Base-by-base conservation (phyloP, 805 yeast genomes). In the Sungouiella blattae region DNA sequence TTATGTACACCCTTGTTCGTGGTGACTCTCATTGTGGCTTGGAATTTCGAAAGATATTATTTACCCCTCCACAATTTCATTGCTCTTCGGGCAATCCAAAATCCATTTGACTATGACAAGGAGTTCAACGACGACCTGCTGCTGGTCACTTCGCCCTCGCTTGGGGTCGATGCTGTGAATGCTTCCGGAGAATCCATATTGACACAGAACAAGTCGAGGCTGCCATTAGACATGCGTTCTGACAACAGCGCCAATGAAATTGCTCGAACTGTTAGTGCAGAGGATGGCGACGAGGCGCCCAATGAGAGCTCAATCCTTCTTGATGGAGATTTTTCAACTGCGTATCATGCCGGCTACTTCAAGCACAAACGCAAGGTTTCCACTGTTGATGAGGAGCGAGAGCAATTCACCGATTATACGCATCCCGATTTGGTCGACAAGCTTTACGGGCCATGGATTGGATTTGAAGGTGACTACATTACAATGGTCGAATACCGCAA, bases 351-450 rank as follows among this genome's bases (percentile, higher is more conserved):
- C 4, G 17, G 17, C 11, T 32, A 32, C 14, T 33, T 34, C 9
- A 40, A 18, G 9, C 50, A 44, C 26, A 34, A 58, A 30, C 60
- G 78, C 36, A 55, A 75, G 36, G 47, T 59, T 12, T 69, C 77
- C 34, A 76, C 82, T 0, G 65, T 76, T 15, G 82, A 76, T 46
- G 82, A 76, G 48, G 77, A 74, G 39, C 48, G 81, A 34, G 82
- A 76, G 45, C 71, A 64, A 37, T 64, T 53, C 33, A 68, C 70
- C 14, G 73, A 66, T 40, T 76, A 76, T 49, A 64, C 71, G 1
- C 71, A 73, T 46, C 82, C 82, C 1, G 56, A 56, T 35, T 49
- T 76, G 26, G 50, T 53, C 1, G 74, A 74, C 37, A 66, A 70
- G 5, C 50, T 75, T 37, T 65, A 75, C 44, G 81, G 81, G 0